phyloP scores from a whole-genome alignment of 805 yeast species.

The Myxozyma neotropica region DNA sequence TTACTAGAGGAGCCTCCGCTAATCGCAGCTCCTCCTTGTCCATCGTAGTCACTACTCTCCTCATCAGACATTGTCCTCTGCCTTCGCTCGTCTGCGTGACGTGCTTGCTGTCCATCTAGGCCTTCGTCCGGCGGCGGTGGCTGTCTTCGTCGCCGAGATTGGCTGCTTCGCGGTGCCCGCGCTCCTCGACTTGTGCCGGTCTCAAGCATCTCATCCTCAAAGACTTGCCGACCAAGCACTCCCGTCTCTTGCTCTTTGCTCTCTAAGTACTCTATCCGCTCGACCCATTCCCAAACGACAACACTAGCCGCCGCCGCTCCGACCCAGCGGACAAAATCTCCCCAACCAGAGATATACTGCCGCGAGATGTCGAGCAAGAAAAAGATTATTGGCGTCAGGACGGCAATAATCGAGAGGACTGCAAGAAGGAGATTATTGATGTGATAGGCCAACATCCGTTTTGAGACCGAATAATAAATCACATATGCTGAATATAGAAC shows the following conservation, averaged over 20 bases:
- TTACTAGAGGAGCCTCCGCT: not conserved
- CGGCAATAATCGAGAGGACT: conserved; percentile 47
- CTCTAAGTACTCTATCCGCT: conserved; percentile 55
- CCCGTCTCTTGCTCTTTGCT: conserved; percentile 56
- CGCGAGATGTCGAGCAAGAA: conserved; percentile 45
- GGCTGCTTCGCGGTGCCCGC: conserved; percentile 13
- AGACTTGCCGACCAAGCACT: conserved; percentile 63
- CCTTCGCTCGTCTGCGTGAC: not conserved
- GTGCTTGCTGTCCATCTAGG: not conserved
- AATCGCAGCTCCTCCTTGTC: not conserved
- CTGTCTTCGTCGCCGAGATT: conserved; percentile 11
- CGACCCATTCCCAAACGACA: conserved; percentile 68
- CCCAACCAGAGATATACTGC: conserved; percentile 52
- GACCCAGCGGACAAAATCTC: conserved; percentile 52
- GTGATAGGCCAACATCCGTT: conserved; percentile 52
- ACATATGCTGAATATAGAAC: conserved; percentile 42
- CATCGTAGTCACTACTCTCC: conserved; percentile 5
- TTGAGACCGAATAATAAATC: conserved; percentile 46
- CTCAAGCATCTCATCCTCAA: conserved; percentile 47
- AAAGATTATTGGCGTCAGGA: conserved; percentile 47
- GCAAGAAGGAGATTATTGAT: conserved; percentile 54
- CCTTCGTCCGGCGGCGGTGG: not conserved
- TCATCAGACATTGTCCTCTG: not conserved
- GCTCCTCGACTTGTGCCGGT: conserved; percentile 33
- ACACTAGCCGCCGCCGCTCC: conserved; percentile 55